Evolutionary conservation across 2,329 filamentous ascomycete species (phyloP).

Genomic region (Coleophoma crateriformis): DNA sequence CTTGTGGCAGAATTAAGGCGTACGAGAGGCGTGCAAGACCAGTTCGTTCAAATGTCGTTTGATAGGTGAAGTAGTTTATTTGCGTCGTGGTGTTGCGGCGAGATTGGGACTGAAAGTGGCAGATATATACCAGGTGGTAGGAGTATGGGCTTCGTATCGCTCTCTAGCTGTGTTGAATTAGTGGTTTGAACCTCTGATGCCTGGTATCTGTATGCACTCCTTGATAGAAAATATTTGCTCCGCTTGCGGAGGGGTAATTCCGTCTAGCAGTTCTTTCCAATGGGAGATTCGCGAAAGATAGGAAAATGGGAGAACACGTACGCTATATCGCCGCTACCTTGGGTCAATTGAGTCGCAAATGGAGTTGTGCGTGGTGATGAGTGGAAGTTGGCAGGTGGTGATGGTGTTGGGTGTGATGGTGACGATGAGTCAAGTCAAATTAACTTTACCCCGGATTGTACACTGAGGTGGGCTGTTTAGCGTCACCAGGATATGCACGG

Average conservation of each 20-base stretch:
- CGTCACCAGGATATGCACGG: background rate
- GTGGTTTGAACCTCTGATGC: background rate
- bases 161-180: background rate
- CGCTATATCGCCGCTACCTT: background rate
- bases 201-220: background rate
- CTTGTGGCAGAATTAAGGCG: background rate
- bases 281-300: background rate
- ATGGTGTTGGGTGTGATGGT: background rate
- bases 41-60: background rate
- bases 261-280: background rate
- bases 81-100: background rate
- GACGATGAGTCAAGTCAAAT: background rate
- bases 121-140: background rate
- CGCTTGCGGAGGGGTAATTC: background rate
- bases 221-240: background rate
- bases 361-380: background rate
- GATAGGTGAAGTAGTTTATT: background rate
- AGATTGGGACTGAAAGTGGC: background rate
- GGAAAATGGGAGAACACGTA: background rate
- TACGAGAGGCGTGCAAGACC: background rate
- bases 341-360: background rate
- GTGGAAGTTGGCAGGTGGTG: background rate
- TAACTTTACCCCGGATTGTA: background rate
- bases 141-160: too few relatives aligned
- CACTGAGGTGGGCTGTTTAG: background rate